phyloP scores from a whole-genome alignment of 2,329 filamentous ascomycete genomes.

The Onygenales sp. region DNA sequence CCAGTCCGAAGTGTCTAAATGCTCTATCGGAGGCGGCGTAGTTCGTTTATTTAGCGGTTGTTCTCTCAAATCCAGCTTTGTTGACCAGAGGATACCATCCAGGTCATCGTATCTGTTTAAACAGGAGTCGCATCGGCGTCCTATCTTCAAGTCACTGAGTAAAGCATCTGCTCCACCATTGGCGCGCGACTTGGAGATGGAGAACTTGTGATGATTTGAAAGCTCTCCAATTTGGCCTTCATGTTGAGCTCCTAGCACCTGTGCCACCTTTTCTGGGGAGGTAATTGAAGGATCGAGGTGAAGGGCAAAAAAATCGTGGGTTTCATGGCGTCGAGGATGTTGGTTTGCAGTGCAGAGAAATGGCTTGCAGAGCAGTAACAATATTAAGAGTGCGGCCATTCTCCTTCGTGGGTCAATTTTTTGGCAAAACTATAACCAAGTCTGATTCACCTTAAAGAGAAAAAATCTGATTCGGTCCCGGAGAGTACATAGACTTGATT shows the following conservation, averaged over 20 bases:
- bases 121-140: conserved; percentile 41
- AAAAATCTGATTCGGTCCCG: no score
- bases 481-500: no score
- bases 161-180: conserved; percentile 36
- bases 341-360: no score
- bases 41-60: conserved; percentile 52
- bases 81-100: conserved; percentile 64
- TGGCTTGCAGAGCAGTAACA: no score
- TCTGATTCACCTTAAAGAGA: no score
- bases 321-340: conserved; percentile 58
- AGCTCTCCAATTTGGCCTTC: conserved; percentile 75
- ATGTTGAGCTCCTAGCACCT: conserved; percentile 63
- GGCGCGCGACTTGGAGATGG: conserved; percentile 47
- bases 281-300: conserved; percentile 58
- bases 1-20: conserved; percentile 8
- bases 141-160: conserved; percentile 43
- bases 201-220: conserved; percentile 76
- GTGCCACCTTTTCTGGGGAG: conserved; percentile 54
- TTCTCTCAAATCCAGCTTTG: conserved; percentile 63
- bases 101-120: conserved; percentile 41
- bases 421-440: no score
- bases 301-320: conserved; percentile 87
- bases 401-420: no score
- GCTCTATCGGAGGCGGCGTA: conserved; percentile 11
- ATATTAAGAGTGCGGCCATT: no score